Base-by-base conservation (phyloP, 1,284 basidiomycete genomes). In the Moesziomyces sp. region DNA sequence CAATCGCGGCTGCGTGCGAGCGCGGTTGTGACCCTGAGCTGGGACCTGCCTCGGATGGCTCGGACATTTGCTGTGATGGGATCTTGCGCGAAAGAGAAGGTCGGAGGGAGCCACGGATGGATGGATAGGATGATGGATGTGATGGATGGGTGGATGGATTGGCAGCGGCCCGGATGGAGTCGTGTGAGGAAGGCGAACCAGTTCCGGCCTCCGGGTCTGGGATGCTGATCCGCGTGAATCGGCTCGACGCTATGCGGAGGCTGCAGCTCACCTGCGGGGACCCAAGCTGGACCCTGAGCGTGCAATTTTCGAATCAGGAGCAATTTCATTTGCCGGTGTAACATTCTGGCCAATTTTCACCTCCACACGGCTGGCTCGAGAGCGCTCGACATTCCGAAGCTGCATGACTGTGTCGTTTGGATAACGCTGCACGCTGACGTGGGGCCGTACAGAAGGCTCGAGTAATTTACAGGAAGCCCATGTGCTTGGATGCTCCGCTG, bases 11-110 rank as follows among this genome's bases (percentile, higher is more conserved):
- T 33, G 62, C 42, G 30, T 21, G 24, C 13, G 58, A 23, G 16
- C 59, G 59, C 21, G 52, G 49, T 0, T 50, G 28, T 33, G 58
- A 7, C 19, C 52, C 51, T 13, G 59, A 49, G 47, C 64, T 64
- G 10, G 70, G 53, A 1, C 54, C 63, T 6, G 59, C 64, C 21
- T 72, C 63, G 24, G 52, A 58, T 43, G 54, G 10, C 10, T 61
- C 65, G 14, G 65, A 50, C 65, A 68, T 68, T 33, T 33, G 30
- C 13, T 33, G 30, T 33, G 9, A 11, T 33, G 30, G 1, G 30
- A 33, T 8, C 30, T 10, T 11, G 13, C 13, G 13, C 30, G 7
- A 33, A 33, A 11, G 10, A 33, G 30, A 33, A 10, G 30, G 13
- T 33, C 30, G 30, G 7, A 11, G 6, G 42, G 5, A 49, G 18